Evolutionary conservation across 192 early-diverging fungal species (phyloP).

Genomic region (Cetraspora pellucida): DNA sequence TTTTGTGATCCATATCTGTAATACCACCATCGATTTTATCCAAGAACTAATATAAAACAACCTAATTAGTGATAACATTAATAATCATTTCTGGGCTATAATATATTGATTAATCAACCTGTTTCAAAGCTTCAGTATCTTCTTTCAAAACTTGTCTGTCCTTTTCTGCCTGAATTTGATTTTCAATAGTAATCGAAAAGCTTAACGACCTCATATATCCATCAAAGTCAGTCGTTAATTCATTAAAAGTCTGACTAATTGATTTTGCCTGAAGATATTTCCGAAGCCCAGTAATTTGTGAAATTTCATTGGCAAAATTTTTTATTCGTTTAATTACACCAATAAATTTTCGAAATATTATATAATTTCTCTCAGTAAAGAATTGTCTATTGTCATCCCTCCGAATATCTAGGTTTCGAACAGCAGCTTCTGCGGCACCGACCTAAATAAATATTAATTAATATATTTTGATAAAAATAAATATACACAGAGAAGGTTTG

Average conservation of each 20-base stretch:
- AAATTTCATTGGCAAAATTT: constrained; percentile 12
- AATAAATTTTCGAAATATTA: neutral
- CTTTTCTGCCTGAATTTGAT: neutral
- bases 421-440: neutral
- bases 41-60: too few relatives aligned
- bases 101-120: neutral
- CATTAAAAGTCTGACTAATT: constrained; percentile 8
- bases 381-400: neutral
- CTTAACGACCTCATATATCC: constrained; percentile 29
- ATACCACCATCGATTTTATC: neutral
- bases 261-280: constrained; percentile 4
- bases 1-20: too few relatives aligned
- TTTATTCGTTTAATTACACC: neutral
- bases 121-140: neutral
- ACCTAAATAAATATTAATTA: neutral
- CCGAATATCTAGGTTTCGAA: constrained; percentile 1
- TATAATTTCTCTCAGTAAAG: constrained; percentile 14
- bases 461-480: neutral
- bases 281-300: neutral
- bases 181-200: neutral
- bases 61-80: too few relatives aligned
- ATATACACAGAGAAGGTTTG: too few relatives aligned
- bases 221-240: constrained; percentile 30
- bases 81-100: too few relatives aligned
- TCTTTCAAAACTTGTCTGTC: neutral